phyloP scores from a whole-genome alignment of 305 asterid genomes.

The Solanum hybrid region DNA sequence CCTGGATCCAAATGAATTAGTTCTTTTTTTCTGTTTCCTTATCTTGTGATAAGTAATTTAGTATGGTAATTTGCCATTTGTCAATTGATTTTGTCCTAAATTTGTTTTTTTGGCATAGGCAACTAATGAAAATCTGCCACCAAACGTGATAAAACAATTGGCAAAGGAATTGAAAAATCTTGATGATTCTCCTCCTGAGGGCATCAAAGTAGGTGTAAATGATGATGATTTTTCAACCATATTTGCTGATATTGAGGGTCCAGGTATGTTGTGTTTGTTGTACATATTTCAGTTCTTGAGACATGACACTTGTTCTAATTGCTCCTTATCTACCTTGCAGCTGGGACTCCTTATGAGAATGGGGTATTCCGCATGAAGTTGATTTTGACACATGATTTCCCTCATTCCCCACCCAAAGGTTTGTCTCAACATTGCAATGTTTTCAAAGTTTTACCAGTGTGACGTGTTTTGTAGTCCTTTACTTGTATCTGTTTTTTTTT shows the following conservation, averaged over 20 bases:
- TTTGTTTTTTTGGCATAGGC: constrained; percentile 34
- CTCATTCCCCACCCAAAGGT: constrained; percentile 95
- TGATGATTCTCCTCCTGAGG: constrained; percentile 89
- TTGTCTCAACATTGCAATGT: constrained; percentile 2
- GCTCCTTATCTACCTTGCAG: constrained; percentile 35
- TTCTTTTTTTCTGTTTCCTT: not conserved
- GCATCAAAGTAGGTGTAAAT: constrained; percentile 85
- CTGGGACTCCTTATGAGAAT: constrained; percentile 93
- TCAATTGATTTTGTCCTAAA: not conserved
- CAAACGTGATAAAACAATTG: constrained; percentile 82
- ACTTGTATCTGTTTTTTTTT: not conserved
- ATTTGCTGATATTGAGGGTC: constrained; percentile 91
- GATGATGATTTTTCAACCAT: constrained; percentile 84
- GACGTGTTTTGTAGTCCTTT: not conserved
- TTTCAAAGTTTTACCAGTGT: not conserved
- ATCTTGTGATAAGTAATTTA: not conserved
- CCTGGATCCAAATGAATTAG: not conserved
- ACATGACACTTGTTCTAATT: constrained; percentile 13
- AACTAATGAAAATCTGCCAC: constrained; percentile 90
- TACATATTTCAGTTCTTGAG: not conserved
- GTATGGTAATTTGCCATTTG: not conserved
- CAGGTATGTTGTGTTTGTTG: constrained; percentile 40
- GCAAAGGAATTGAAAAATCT: constrained; percentile 94
- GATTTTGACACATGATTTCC: constrained; percentile 82
- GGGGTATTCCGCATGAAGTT: constrained; percentile 90